Evolutionary conservation across 495 filamentous ascomycete genomes (phyloP), one percentile per base, ranked within the genome.

Genomic region (Penicillium lividum): DNA sequence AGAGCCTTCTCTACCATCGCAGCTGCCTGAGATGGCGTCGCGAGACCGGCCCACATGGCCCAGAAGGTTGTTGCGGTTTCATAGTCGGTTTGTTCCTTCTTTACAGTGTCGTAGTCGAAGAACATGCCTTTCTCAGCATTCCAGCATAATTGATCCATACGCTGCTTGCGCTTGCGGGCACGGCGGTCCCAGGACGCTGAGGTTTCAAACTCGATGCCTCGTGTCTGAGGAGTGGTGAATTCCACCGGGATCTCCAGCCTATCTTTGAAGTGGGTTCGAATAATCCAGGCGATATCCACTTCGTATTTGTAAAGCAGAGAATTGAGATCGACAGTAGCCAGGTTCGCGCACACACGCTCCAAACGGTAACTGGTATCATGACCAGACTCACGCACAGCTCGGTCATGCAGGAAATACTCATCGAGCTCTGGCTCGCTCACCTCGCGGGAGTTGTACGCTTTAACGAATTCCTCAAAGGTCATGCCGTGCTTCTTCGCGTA

Each of bases 301-400:
- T 98, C 94, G 72, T 96, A 96, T 72, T 97, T 97, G 81, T 93
- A 98, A 28, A 98, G 78, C 7, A 96, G 77, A 29, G 92, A 91
- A 73, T 98, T 97, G 36, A 97, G 80, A 66, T 98, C 94, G 29
- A 98, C 89, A 1, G 94, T 98, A 16, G 92, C 94, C 27, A 98
- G 78, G 66, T 97, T 84, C 13, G 89, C 94, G 65, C 89, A 92
- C 25, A 94, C 82, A 16, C 86, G 85, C 71, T 97, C 94, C 1
- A 98, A 79, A 27, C 94, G 90, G 70, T 97, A 97, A 28, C 89
- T 88, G 6, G 92, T 98, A 70, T 98, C 94, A 68, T 98, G 94
- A 22, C 94, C 94, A n/a, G 92, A 96, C 68, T 98, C 94, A 47
- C 94, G 87, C 22, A 97, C 91, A 7, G 91, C 91, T 49, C 95